Evolutionary conservation across 139 green algal genomes (phyloP).

Genomic region (Auxenochlorella protothecoides): DNA sequence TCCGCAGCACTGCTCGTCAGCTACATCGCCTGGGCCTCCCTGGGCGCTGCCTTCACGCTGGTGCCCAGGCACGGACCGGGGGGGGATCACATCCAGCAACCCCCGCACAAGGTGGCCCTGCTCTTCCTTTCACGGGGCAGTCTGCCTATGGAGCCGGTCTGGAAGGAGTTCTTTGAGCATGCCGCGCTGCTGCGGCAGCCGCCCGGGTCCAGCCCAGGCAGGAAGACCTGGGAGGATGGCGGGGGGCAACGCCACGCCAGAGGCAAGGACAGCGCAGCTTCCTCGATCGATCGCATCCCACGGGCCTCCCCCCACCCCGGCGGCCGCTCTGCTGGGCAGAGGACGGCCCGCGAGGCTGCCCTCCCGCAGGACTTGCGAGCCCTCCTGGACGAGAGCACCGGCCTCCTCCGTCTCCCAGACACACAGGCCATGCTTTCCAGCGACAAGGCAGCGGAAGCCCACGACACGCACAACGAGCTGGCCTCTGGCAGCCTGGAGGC

Average conservation of each 20-base stretch:
- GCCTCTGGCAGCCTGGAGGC: neutral
- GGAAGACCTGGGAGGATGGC: neutral
- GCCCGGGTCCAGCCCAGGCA: too few species aligned
- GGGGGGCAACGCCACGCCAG: neutral
- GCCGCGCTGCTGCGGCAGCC: neutral
- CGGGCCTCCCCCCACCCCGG: too few species aligned
- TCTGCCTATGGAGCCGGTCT: conserved; percentile 18
- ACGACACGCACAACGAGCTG: neutral
- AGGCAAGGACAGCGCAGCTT: too few species aligned
- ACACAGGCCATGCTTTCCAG: neutral
- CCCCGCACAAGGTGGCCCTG: conserved; percentile 7
- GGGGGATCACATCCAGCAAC: too few species aligned
- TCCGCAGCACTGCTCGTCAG: too few species aligned
- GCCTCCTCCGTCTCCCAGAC: neutral
- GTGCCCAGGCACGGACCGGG: too few species aligned
- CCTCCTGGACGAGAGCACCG: neutral
- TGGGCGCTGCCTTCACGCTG: too few species aligned
- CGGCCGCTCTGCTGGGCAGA: too few species aligned
- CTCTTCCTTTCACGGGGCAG: conserved; percentile 18
- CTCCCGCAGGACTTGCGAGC: too few species aligned
- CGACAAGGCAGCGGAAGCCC: neutral
- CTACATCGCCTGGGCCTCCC: too few species aligned
- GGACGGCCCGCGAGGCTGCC: too few species aligned
- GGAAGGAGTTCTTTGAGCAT: conserved; percentile 10
- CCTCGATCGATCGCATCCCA: too few species aligned